Percentiles rank a stretch among this genome's conserved stretches.
Evolutionary conservation across 2,329 filamentous ascomycete genomes (phyloP).

Genomic region (Thielaviopsis euricoi): DNA sequence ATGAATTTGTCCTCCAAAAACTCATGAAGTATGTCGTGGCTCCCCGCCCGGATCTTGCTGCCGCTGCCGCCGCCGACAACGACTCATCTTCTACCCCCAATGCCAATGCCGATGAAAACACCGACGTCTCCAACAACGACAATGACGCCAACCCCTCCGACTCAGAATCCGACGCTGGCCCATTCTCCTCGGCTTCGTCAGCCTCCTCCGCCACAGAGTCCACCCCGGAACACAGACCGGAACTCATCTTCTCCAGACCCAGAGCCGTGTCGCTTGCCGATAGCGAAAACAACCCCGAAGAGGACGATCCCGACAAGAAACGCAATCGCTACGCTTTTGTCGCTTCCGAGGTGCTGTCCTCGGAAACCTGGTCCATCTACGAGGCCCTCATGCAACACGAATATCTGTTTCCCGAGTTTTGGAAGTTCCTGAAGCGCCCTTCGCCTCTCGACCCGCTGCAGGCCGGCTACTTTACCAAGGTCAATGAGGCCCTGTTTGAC

Average conservation of each 20-base stretch:
- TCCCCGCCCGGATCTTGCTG: slow-evolving; percentile 45
- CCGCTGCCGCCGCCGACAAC: slow-evolving; percentile 18
- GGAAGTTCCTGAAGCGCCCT: slow-evolving; percentile 73
- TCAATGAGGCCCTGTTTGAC: slow-evolving; percentile 93
- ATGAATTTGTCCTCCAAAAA: slow-evolving; percentile 67
- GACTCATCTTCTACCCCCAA: slow-evolving; percentile 35
- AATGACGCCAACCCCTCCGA: slow-evolving; percentile 24
- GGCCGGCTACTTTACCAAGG: slow-evolving; percentile 95
- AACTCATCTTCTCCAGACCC: slow-evolving; percentile 30
- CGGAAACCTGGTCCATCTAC: slow-evolving; percentile 92
- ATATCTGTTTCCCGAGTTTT: slow-evolving; percentile 65
- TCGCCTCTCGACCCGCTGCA: slow-evolving; percentile 81
- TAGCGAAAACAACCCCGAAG: slow-evolving; percentile 30
- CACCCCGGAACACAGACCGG: slow-evolving; percentile 15
- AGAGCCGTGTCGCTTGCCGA: slow-evolving; percentile 36
- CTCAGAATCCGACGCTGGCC: background rate
- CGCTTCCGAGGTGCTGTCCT: slow-evolving; percentile 81
- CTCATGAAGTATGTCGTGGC: slow-evolving; percentile 86
- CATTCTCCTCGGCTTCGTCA: background rate
- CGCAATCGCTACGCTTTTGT: slow-evolving; percentile 89
- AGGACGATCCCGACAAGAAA: slow-evolving; percentile 74
- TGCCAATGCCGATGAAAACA: slow-evolving; percentile 34
- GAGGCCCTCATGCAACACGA: slow-evolving; percentile 82
- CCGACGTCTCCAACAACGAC: slow-evolving; percentile 34
- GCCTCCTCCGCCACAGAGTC: slow-evolving; percentile 9